Evolutionary conservation across 2,329 filamentous ascomycete genomes (phyloP).

Genomic region (Aureobasidium sp.): DNA sequence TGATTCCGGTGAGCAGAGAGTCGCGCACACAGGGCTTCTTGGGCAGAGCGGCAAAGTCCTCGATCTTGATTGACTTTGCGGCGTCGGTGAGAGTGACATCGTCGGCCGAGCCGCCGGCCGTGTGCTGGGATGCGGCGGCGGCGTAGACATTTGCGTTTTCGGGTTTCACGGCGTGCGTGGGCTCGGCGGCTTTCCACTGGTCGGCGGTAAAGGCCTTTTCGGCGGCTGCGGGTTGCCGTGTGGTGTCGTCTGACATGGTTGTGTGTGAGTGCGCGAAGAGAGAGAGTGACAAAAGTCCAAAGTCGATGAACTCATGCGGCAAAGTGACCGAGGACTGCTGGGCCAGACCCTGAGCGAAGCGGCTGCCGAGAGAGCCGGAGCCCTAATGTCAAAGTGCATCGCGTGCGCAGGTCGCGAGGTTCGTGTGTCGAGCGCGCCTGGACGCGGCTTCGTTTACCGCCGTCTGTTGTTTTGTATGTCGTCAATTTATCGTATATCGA

Average conservation of each 20-base stretch:
- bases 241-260: slow-evolving; percentile 39
- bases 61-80: slow-evolving; percentile 55
- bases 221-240: slow-evolving; percentile 21
- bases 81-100: slow-evolving; percentile 43
- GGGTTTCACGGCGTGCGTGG: slow-evolving; percentile 21
- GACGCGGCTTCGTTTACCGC: background rate
- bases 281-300: background rate
- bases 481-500: background rate
- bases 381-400: background rate
- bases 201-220: slow-evolving; percentile 26
- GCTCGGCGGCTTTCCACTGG: slow-evolving; percentile 26
- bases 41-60: slow-evolving; percentile 65
- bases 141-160: slow-evolving; percentile 44
- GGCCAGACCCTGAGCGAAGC: slow-evolving; percentile 1
- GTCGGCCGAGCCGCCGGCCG: slow-evolving; percentile 56
- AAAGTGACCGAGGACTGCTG: background rate
- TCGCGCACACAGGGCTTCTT: slow-evolving; percentile 77
- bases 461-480: background rate
- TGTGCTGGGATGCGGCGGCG: slow-evolving; percentile 50
- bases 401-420: background rate
- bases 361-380: background rate
- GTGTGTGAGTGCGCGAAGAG: slow-evolving; percentile 1
- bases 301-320: slow-evolving; percentile 10
- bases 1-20: slow-evolving; percentile 75
- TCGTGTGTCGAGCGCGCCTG: background rate